Evolutionary conservation across 495 filamentous ascomycete species (phyloP).

Genomic region (Podospora sp.): DNA sequence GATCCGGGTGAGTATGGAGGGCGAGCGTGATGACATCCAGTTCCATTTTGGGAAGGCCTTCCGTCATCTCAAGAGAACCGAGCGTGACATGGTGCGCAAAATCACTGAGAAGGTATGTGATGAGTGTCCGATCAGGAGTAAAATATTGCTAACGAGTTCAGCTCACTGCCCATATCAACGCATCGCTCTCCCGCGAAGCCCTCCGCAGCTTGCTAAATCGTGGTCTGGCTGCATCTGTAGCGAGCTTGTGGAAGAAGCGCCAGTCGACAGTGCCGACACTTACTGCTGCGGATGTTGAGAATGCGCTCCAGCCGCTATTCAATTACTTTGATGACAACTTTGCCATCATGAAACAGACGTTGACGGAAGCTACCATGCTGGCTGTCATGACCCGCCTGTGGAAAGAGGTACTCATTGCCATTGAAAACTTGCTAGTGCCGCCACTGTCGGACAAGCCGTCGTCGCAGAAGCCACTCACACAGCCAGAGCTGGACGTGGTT

Average conservation of each 20-base stretch:
- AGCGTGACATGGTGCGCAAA: slow-evolving; percentile 96
- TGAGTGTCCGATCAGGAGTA: neutral
- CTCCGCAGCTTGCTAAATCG: slow-evolving; percentile 72
- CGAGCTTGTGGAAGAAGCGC: slow-evolving; percentile 72
- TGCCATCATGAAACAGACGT: slow-evolving; percentile 94
- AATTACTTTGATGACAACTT: slow-evolving; percentile 99
- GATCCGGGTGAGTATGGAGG: slow-evolving; percentile 95
- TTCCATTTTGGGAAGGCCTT: slow-evolving; percentile 99
- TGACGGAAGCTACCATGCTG: slow-evolving; percentile 90
- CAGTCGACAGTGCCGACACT: slow-evolving; percentile 57
- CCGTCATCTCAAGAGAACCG: slow-evolving; percentile 88
- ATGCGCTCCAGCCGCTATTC: slow-evolving; percentile 85
- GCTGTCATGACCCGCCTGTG: slow-evolving; percentile 97
- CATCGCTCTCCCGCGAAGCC: slow-evolving; percentile 80
- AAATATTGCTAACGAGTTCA: slow-evolving; percentile 40
- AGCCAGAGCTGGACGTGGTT: slow-evolving; percentile 91
- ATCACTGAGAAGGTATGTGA: slow-evolving; percentile 90
- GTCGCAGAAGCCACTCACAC: slow-evolving; percentile 79
- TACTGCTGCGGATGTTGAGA: slow-evolving; percentile 72
- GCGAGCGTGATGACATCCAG: slow-evolving; percentile 96
- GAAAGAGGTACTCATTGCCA: slow-evolving; percentile 94
- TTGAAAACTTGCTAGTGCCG: slow-evolving; percentile 88
- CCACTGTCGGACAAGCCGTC: slow-evolving; percentile 95
- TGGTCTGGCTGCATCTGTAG: slow-evolving; percentile 76
- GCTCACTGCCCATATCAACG: slow-evolving; percentile 93